Evolutionary conservation across 768 basidiomycete species (phyloP), one percentile per base, ranked within the genome.

Genomic region (Psilocybe tampanensis): DNA sequence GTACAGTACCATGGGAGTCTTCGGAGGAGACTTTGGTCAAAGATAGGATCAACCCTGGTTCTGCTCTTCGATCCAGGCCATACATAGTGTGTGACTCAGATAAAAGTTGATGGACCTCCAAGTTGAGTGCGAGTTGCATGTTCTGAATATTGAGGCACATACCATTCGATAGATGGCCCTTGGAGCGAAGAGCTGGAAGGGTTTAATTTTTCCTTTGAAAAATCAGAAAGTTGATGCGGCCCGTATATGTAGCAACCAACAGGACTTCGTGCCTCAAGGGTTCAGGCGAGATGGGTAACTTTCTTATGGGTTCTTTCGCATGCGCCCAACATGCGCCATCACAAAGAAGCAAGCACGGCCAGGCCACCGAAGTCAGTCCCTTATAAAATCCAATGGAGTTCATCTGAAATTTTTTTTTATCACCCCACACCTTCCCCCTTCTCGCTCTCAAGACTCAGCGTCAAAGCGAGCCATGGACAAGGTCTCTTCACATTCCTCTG

Each of bases 401-500:
- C 29, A 29, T 19, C 41, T 33, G 44, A 32, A 55, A 32, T 18
- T 48, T 23, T 53, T 41, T 44, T 55, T 45, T 55, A 9, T 45
- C 41, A 39, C 45, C 51, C 54, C 50, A 21, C 45, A 41, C 50
- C 53, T 42, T 41, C 15, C 6, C 36, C 23, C 33, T 36, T 21
- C 26, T 39, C 19, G 8, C 21, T 18, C 18, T 21, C 11, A 39
- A 32, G n/a, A n/a, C n/a, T n/a, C 43, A 26, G n/a, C 43, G 23
- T 13, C 17, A 32, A 18, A n/a, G 24, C 55, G 11, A 32, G 50
- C 19, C 32, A 64, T 64, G 63, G 56, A 58, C 52, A 61, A 56
- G 53, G 48, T 44, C 9, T 55, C 61, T 50, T 59, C 54, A 23
- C 55, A 41, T 21, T 56, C 48, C 23, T 66, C 60, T 57, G 60